Evolutionary conservation across 306 rosid genomes (phyloP).

Genomic region (Vigna unguiculata): DNA sequence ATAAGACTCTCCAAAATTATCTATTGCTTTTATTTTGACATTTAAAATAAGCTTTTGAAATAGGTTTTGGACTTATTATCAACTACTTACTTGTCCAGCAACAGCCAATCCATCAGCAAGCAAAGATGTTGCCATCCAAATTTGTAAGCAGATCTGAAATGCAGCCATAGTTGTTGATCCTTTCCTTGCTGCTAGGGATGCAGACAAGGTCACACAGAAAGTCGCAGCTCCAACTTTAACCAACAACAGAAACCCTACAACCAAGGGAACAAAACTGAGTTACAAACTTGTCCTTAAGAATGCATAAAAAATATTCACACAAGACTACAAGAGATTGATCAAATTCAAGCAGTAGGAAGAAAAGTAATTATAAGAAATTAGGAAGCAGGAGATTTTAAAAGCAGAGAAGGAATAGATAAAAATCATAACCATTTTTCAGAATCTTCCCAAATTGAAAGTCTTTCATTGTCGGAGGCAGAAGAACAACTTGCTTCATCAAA

Average conservation of each 20-base stretch:
- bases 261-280: slow-evolving; percentile 1
- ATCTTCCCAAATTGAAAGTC: slow-evolving; percentile 64
- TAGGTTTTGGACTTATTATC: not conserved
- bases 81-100: slow-evolving; percentile 79
- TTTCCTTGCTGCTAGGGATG: slow-evolving; percentile 83
- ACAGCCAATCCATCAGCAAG: slow-evolving; percentile 93
- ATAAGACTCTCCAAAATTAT: too few species aligned
- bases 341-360: not conserved
- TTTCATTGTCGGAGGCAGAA: slow-evolving; percentile 69
- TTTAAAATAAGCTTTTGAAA: not conserved
- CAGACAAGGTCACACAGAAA: slow-evolving; percentile 86
- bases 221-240: slow-evolving; percentile 82
- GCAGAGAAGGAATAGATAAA: not conserved
- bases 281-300: slow-evolving; percentile 12
- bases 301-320: not conserved
- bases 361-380: not conserved
- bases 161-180: slow-evolving; percentile 91
- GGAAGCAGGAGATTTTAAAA: slow-evolving; percentile 27
- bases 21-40: too few species aligned
- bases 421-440: slow-evolving; percentile 70
- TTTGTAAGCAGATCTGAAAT: slow-evolving; percentile 87
- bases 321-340: slow-evolving; percentile 1
- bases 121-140: slow-evolving; percentile 88
- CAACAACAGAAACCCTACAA: slow-evolving; percentile 69
- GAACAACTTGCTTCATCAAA: slow-evolving; percentile 69